Percentiles rank a stretch among this genome's conserved stretches.
These are phyloP conservation scores for Microbotryum scabiosae DNA, from an alignment of 1,284 basidiomycete species.

Conservation along the genomic window DNA sequence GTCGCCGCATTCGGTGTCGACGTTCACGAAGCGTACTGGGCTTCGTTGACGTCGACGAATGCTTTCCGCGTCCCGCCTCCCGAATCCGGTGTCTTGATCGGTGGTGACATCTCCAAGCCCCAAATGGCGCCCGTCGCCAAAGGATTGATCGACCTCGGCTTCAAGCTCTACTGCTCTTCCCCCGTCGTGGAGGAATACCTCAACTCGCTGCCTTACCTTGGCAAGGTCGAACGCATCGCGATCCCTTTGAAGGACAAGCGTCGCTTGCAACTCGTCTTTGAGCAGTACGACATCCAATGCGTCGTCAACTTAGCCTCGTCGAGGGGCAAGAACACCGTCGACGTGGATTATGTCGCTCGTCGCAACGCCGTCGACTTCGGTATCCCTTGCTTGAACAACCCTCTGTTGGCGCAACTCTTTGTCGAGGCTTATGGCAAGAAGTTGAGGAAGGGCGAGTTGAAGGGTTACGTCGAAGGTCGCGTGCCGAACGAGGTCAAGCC, in stretches of 20 bases:
- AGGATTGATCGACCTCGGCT: constrained; percentile 66
- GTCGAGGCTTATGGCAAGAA: constrained; percentile 84
- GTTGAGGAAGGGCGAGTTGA: constrained; percentile 72
- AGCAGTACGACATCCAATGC: constrained; percentile 89
- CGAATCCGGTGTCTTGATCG: constrained; percentile 72
- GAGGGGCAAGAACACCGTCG: constrained; percentile 66
- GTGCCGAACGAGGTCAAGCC: constrained; percentile 76
- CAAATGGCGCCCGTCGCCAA: constrained; percentile 75
- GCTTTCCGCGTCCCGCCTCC: constrained; percentile 79
- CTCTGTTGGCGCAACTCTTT: constrained; percentile 78
- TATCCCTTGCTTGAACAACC: constrained; percentile 76
- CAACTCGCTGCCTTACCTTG: constrained; percentile 69
- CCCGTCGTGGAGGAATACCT: constrained; percentile 70
- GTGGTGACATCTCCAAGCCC: constrained; percentile 72
- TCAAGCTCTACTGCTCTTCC: constrained; percentile 86
- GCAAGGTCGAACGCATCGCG: constrained; percentile 72
- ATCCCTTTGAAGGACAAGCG: constrained; percentile 98
- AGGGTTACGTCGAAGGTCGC: constrained; percentile 75
- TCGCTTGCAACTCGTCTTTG: constrained; percentile 46
- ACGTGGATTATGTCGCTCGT: constrained; percentile 95
- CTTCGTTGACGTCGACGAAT: constrained; percentile 71
- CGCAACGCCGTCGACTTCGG: constrained; percentile 52
- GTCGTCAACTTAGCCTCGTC: constrained; percentile 88
- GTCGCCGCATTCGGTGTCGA: constrained; percentile 95
- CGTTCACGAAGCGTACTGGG: constrained; percentile 95